Evolutionary conservation across 257 asterid species (phyloP).

Genomic region (Thymus quinquecostatus): DNA sequence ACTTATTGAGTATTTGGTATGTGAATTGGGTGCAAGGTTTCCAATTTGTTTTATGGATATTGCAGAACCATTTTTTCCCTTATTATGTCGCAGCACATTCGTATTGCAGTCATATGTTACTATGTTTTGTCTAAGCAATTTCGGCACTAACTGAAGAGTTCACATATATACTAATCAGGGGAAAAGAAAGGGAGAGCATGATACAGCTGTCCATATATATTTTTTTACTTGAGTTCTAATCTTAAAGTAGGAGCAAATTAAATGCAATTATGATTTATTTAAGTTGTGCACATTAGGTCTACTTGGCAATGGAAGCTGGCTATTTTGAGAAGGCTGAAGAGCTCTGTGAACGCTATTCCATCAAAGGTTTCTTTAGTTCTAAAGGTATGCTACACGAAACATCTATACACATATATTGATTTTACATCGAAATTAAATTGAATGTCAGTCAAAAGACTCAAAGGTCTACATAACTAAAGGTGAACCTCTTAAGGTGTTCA

Average conservation of each 20-base stretch:
- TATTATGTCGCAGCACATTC: constrained; percentile 14
- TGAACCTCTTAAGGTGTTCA: too few relatives aligned
- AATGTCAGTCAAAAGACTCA: constrained; percentile 16
- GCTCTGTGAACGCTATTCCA: constrained; percentile 78
- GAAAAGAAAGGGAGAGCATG: constrained; percentile 2
- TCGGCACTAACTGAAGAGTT: constrained; percentile 15
- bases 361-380: constrained; percentile 67
- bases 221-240: constrained; percentile 16
- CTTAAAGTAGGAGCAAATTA: constrained; percentile 1
- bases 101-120: not conserved
- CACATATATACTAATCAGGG: not conserved
- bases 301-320: constrained; percentile 98
- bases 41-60: constrained; percentile 10
- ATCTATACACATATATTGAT: constrained; percentile 6
- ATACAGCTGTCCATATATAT: constrained; percentile 4
- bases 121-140: constrained; percentile 19
- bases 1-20: constrained; percentile 85
- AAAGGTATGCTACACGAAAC: constrained; percentile 57
- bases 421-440: constrained; percentile 7
- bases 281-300: constrained; percentile 56
- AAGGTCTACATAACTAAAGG: not conserved
- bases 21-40: constrained; percentile 40
- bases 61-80: constrained; percentile 6
- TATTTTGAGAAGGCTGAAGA: constrained; percentile 91
- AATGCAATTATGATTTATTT: constrained; percentile 17